These are phyloP conservation scores for Pythium diclinum DNA, from an alignment of 352 stramenopile species.

Conservation along the genomic window DNA sequence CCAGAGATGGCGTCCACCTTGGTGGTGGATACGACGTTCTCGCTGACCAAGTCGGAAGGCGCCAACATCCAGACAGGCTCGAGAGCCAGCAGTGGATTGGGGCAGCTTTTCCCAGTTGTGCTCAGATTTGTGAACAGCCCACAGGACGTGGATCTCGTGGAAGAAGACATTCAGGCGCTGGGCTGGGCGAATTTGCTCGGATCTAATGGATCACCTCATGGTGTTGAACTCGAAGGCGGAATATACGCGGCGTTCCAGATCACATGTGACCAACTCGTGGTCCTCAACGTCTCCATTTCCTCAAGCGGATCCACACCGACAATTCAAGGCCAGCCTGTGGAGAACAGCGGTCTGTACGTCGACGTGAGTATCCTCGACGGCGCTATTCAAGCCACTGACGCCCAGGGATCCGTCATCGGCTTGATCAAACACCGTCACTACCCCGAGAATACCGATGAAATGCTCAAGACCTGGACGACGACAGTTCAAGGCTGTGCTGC, in stretches of 20 bases:
- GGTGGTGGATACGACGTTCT: slow-evolving; percentile 19
- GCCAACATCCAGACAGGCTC: background rate
- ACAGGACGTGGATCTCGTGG: slow-evolving; percentile 23
- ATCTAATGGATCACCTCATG: slow-evolving; percentile 13
- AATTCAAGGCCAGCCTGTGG: slow-evolving; percentile 19
- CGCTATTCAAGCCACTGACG: slow-evolving; percentile 19
- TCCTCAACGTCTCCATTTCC: slow-evolving; percentile 26
- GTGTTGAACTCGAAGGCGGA: slow-evolving; percentile 25
- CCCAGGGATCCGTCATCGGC: slow-evolving; percentile 17
- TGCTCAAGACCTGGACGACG: slow-evolving; percentile 24
- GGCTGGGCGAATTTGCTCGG: slow-evolving; percentile 22
- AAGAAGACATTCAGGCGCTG: slow-evolving; percentile 20
- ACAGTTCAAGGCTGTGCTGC: slow-evolving; percentile 17
- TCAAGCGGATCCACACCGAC: slow-evolving; percentile 27
- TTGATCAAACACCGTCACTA: slow-evolving; percentile 25
- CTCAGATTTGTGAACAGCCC: slow-evolving; percentile 25
- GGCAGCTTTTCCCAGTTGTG: slow-evolving; percentile 21
- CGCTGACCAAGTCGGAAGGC: slow-evolving; percentile 13
- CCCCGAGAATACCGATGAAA: slow-evolving; percentile 22
- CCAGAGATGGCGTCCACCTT: slow-evolving; percentile 10
- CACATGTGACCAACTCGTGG: slow-evolving; percentile 15
- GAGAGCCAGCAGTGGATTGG: background rate
- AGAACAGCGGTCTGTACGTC: slow-evolving; percentile 24
- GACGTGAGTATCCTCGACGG: slow-evolving; percentile 25
- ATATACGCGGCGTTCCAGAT: slow-evolving; percentile 26